phyloP scores from a whole-genome alignment of 1,284 basidiomycete genomes.

The Sporisorium reilianum region DNA sequence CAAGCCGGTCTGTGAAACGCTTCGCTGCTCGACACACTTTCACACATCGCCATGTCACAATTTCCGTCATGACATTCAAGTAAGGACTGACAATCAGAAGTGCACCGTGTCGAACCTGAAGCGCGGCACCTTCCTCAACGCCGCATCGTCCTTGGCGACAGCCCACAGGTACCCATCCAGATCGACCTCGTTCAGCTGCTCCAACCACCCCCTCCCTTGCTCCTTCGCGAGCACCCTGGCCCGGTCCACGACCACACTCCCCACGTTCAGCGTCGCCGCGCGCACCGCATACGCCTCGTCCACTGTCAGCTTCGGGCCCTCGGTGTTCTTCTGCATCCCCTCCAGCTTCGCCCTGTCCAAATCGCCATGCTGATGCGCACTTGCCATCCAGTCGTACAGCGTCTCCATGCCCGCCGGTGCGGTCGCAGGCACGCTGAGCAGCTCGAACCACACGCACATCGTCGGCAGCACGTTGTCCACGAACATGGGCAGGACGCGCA shows the following conservation, averaged over 20 bases:
- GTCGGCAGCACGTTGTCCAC: slow-evolving; percentile 89
- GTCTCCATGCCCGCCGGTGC: slow-evolving; percentile 9
- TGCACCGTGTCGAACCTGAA: slow-evolving; percentile 35
- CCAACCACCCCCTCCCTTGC: slow-evolving; percentile 28
- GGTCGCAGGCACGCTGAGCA: slow-evolving; percentile 76
- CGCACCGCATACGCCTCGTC: slow-evolving; percentile 61
- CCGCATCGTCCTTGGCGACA: slow-evolving; percentile 56
- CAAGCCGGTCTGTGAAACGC: too few relatives aligned
- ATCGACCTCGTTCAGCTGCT: slow-evolving; percentile 58
- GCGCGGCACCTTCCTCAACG: slow-evolving; percentile 55
- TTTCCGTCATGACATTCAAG: too few relatives aligned
- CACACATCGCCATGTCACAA: too few relatives aligned
- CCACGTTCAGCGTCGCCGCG: slow-evolving; percentile 57
- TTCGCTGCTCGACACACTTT: too few relatives aligned
- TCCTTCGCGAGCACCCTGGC: slow-evolving; percentile 40
- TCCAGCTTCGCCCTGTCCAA: slow-evolving; percentile 7
- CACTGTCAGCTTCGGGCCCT: slow-evolving; percentile 34
- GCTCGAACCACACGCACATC: slow-evolving; percentile 80
- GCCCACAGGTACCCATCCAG: slow-evolving; percentile 66
- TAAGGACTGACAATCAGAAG: slow-evolving; percentile 23
- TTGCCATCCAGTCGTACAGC: slow-evolving; percentile 19
- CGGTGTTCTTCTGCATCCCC: not conserved
- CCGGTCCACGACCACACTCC: slow-evolving; percentile 39
- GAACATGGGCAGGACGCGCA: slow-evolving; percentile 75
- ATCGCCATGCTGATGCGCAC: slow-evolving; percentile 9